Conservation (phyloP, 805 yeast species). For the Isabelozyma gotoi region DNA sequence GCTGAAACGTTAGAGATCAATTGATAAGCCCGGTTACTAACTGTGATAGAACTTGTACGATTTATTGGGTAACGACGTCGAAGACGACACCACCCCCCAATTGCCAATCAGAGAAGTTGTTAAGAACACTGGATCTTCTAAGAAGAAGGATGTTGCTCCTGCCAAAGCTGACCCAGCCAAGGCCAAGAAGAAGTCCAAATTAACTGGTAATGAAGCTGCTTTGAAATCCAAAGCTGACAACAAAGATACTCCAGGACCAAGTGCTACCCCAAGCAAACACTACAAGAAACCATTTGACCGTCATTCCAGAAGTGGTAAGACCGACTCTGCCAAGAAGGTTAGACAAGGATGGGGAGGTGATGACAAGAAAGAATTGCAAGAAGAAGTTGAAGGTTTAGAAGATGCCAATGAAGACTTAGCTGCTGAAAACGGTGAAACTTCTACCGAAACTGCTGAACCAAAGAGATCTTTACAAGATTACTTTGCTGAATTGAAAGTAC, state of each 20-base stretch:
- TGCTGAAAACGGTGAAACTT: constrained; percentile 46
- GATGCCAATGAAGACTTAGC: constrained; percentile 48
- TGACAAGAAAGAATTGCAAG: constrained; percentile 62
- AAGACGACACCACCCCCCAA: constrained; percentile 64
- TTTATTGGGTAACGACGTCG: constrained; percentile 86
- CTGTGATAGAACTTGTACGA: constrained; percentile 69
- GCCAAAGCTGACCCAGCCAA: constrained; percentile 77
- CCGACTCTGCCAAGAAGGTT: constrained; percentile 82
- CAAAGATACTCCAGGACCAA: constrained; percentile 60
- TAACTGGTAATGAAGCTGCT: constrained; percentile 89
- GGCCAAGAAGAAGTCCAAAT: constrained; percentile 71
- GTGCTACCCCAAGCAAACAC: constrained; percentile 52
- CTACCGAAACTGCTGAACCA: constrained; percentile 42
- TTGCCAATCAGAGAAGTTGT: constrained; percentile 71
- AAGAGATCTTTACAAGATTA: constrained; percentile 81
- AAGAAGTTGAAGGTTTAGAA: constrained; percentile 50
- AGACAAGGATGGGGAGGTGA: constrained; percentile 89
- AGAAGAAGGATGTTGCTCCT: constrained; percentile 82
- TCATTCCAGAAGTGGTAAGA: constrained; percentile 79
- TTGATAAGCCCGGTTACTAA: not conserved
- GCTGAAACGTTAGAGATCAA: not conserved
- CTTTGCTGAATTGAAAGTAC: constrained; percentile 63
- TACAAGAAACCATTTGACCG: constrained; percentile 73
- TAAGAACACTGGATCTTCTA: constrained; percentile 79
- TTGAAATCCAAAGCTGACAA: constrained; percentile 72